Percentiles rank a stretch among this genome's conserved stretches.
Conservation (phyloP, 805 yeast species). For the Ogataea trehalophila region DNA sequence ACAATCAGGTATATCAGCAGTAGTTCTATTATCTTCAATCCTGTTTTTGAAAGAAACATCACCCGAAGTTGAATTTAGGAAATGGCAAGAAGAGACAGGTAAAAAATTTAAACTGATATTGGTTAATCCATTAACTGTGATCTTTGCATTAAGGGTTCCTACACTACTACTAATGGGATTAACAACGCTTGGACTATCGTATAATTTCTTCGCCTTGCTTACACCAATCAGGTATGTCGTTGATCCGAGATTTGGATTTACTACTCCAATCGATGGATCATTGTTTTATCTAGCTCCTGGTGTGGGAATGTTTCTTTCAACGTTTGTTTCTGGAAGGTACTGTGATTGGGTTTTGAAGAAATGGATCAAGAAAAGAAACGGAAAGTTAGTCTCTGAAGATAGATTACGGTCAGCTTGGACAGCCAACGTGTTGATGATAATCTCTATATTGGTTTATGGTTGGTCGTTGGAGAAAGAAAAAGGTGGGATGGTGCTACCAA, state of each 20-base stretch:
- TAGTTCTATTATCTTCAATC: conserved; percentile 28
- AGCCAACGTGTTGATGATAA: conserved; percentile 38
- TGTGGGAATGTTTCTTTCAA: conserved; percentile 42
- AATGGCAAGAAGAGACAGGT: conserved; percentile 23
- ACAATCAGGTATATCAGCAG: conserved; percentile 38
- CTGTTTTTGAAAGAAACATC: conserved; percentile 43
- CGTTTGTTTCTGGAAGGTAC: conserved; percentile 45
- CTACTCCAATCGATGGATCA: conserved; percentile 43
- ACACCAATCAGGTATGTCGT: conserved; percentile 51
- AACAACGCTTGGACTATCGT: conserved; percentile 34
- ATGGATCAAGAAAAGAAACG: conserved; percentile 34
- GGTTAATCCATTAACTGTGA: conserved; percentile 41
- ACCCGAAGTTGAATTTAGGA: conserved; percentile 25
- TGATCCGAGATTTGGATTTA: conserved; percentile 47
- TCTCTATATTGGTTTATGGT: conserved; percentile 41
- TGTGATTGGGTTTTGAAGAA: conserved; percentile 42
- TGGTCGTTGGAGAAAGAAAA: conserved; percentile 42
- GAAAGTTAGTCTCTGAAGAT: conserved; percentile 45
- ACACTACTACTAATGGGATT: conserved; percentile 39
- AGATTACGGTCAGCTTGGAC: conserved; percentile 36
- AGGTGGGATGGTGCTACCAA: conserved; percentile 51
- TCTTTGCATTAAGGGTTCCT: conserved; percentile 36
- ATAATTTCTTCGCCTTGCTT: conserved; percentile 43
- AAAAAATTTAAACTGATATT: conserved; percentile 35
- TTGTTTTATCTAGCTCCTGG: conserved; percentile 53